Base-by-base conservation (phyloP, 257 asterid genomes). In the Nicotiana benthamiana region DNA sequence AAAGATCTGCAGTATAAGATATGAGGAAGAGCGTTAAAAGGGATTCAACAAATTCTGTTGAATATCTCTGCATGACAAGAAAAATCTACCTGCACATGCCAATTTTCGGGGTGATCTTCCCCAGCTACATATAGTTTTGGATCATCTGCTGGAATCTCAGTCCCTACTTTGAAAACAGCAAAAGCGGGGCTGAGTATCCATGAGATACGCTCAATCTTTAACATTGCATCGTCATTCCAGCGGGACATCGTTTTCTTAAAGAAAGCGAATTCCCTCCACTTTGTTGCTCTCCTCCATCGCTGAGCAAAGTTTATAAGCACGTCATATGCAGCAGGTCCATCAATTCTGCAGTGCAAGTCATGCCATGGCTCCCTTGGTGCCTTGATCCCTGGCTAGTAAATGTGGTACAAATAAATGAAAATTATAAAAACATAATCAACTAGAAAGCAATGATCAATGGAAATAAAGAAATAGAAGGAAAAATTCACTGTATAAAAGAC, bases 321-420 rank as follows among this genome's bases (percentile, higher is more conserved):
- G 40, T 95, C 99, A 87, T 93, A 95, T 82, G 99, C 99, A 85
- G 99, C 97, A 43, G 99, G 97, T 27, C 99, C 99, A 4, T 95
- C 99, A 65, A 95, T 84, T 88, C 86, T 88, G 89, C 96, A 88
- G 87, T 95, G 98, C 85, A 95, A 83, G 82, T 95, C 99, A 89
- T 95, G 99, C 98, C 99, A 93, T 81, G 99, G 98, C 89, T 95
- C 85, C 86, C 99, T 90, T 0, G 99, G 99, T 78, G 96, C 97
- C 85, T 88, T 90, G 27, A 88, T 89, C 86, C 97, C 99, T 67
- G 77, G 87, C 97, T 92, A 76, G 48, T 51, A 16, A 27, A 59
- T 48, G 51, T 78, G 52, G 64, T 61, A 64, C 70, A 15, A 74
- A 56, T 72, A 32, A 76, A 80, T 24, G 26, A 82, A 26, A 61